Evolutionary conservation across 768 basidiomycete genomes (phyloP).

Genomic region (Nevesoporus exiguus): DNA sequence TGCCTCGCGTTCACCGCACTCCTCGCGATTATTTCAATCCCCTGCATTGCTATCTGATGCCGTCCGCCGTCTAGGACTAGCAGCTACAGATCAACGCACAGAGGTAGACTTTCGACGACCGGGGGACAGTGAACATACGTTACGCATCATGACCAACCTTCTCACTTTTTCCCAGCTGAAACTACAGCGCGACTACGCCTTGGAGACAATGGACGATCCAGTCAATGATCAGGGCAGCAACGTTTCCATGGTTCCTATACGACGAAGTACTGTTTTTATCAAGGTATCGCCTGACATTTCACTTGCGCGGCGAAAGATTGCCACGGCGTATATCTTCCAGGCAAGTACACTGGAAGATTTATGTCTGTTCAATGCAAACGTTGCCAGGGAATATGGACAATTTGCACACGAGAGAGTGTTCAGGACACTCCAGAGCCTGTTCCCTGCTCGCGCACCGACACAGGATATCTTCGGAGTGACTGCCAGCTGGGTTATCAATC

Average conservation of each 20-base stretch:
- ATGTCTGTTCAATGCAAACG: constrained; percentile 56
- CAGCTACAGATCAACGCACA: constrained; percentile 52
- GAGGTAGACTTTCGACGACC: constrained; percentile 41
- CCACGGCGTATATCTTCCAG: constrained; percentile 57
- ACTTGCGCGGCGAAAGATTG: constrained; percentile 51
- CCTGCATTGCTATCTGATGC: constrained; percentile 74
- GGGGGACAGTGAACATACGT: constrained; percentile 54
- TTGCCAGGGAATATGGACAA: constrained; percentile 58
- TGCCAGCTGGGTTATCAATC: constrained; percentile 39
- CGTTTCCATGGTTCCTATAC: constrained; percentile 31
- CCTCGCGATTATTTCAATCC: constrained; percentile 48
- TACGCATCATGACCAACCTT: constrained; percentile 77
- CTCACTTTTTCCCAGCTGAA: constrained; percentile 55
- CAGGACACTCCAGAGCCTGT: constrained; percentile 48
- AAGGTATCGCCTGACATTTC: constrained; percentile 47
- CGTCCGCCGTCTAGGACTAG: constrained; percentile 58
- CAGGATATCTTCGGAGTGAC: constrained; percentile 26
- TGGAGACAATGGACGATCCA: constrained; percentile 37
- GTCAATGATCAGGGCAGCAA: constrained; percentile 15
- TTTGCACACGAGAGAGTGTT: constrained; percentile 73
- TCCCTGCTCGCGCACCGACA: constrained; percentile 31
- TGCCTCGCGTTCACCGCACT: constrained; percentile 21
- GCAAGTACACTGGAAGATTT: constrained; percentile 41
- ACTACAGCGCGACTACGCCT: constrained; percentile 37
- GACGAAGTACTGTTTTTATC: constrained; percentile 60